Percentiles rank a stretch among this genome's conserved stretches.
Evolutionary conservation across 2,329 filamentous ascomycete genomes (phyloP).

Genomic region (Colletotrichum cereale): DNA sequence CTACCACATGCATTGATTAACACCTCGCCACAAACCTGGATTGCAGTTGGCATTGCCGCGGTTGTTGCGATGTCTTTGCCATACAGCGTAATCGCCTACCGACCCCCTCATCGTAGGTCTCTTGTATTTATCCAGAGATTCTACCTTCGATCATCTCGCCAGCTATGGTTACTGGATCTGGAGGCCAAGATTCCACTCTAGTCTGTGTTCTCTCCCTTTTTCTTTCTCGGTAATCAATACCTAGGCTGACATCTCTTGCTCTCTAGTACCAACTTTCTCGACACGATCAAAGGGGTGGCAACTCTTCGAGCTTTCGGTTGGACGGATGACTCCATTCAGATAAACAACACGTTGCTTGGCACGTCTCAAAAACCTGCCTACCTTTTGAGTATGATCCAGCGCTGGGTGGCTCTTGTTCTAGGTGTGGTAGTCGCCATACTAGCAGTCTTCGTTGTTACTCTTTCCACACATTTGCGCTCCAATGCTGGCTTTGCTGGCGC

Average conservation of each 20-base stretch:
- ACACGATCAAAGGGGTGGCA: constrained; percentile 65
- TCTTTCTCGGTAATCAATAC: background rate
- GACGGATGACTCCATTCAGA: constrained; percentile 56
- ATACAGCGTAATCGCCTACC: constrained; percentile 59
- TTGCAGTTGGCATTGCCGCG: constrained; percentile 56
- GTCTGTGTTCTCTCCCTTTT: constrained; percentile 47
- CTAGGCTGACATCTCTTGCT: background rate
- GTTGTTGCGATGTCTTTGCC: constrained; percentile 58
- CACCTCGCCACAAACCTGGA: constrained; percentile 42
- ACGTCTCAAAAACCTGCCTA: constrained; percentile 69
- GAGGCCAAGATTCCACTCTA: constrained; percentile 63
- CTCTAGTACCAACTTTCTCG: constrained; percentile 60
- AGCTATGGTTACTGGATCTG: constrained; percentile 67
- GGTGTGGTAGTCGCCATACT: constrained; percentile 64
- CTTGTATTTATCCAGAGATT: constrained; percentile 57
- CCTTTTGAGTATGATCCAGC: constrained; percentile 67
- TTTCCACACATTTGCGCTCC: background rate
- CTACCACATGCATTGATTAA: constrained; percentile 52
- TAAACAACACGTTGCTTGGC: constrained; percentile 63
- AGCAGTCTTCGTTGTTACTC: constrained; percentile 58
- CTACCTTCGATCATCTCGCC: constrained; percentile 71
- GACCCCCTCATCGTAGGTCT: constrained; percentile 5
- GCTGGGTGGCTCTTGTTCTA: constrained; percentile 67
- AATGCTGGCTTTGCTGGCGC: constrained; percentile 45
- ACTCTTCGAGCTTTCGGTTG: constrained; percentile 70